Evolutionary conservation across 306 rosid genomes (phyloP), one percentile per base, ranked within the genome.

Genomic region (Prunus kanzakura): DNA sequence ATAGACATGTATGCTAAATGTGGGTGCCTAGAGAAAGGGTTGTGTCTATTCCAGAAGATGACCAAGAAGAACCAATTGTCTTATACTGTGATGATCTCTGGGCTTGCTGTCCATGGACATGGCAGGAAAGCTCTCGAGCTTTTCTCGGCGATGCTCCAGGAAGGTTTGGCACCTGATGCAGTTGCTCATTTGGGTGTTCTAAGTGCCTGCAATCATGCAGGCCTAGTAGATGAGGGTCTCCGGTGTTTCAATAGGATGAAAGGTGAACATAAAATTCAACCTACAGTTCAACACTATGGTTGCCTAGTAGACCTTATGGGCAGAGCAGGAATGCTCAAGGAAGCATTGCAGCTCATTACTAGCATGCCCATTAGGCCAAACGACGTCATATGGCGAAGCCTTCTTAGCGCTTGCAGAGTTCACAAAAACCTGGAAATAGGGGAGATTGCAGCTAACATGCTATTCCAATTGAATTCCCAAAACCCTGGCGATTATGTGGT

Each of bases 231-330:
- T 2, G 93, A 93, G 80, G 98, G 96, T 58, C 81, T 84, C 6
- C 65, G 63, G 50, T 78, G 67, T 79, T 89, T 93, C 76, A 55
- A 86, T 11, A 67, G 74, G 80, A 91, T 91, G 98, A 85, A 75
- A 82, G 41, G 64, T 27, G 88, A 88, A 82, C 91, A 88, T 64
- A 80, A 79, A 68, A 91, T 90, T 35, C 77, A 86, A 64, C 96
- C 97, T 19, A 88, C 89, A 55, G 58, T 91, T 75, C 83, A 88
- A 63, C 97, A 88, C 74, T 93, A 88, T 47, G 91, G 96, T 76
- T 91, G 98, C 85, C 51, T 93, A 84, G 98, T 93, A 69, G 98
- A 88, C 70, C 91, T 93, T 54, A 70, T 88, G 84, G 96, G 93
- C 9, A 80, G 92, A 83, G 90, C 90, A 0, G 92, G 97, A 68